These are phyloP conservation scores for Heliocybe sulcata DNA, from an alignment of 1,284 basidiomycete species.

Conservation along the genomic window DNA sequence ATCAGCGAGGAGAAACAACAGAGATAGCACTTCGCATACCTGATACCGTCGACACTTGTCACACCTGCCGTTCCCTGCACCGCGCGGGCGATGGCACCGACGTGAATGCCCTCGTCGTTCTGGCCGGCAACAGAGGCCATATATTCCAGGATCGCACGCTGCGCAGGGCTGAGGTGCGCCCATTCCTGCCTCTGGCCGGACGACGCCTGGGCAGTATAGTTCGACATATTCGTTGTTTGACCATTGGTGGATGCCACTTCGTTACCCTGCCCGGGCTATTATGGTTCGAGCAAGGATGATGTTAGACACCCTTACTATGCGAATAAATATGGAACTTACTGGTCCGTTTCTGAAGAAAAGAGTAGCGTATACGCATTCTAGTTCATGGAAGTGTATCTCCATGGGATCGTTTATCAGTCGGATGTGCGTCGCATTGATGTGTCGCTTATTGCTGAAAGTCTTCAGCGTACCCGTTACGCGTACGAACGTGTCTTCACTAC, in stretches of 20 bases:
- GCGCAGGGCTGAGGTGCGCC: constrained; percentile 32
- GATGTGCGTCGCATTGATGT: constrained; percentile 75
- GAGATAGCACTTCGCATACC: constrained; percentile 22
- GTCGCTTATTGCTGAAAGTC: constrained; percentile 76
- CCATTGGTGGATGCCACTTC: constrained; percentile 5
- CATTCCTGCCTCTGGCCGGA: constrained; percentile 22
- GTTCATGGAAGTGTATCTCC: constrained; percentile 79
- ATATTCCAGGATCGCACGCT: constrained; percentile 41
- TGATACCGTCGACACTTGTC: constrained; percentile 18
- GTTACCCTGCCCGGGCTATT: constrained; percentile 11
- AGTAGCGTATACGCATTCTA: constrained; percentile 46
- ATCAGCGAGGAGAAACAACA: background rate
- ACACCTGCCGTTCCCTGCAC: constrained; percentile 19
- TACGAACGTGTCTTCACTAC: constrained; percentile 73
- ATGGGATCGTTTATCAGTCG: constrained; percentile 64
- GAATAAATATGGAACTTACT: constrained; percentile 17
- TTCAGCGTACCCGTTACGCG: constrained; percentile 91
- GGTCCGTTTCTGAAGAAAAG: constrained; percentile 33
- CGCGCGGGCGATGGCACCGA: constrained; percentile 32
- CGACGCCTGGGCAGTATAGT: constrained; percentile 22
- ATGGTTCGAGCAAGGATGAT: no score
- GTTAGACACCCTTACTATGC: no score
- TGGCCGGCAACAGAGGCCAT: constrained; percentile 26
- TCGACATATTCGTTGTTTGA: constrained; percentile 13
- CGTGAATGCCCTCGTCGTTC: constrained; percentile 39